Evolutionary conservation across 176 grass and related monocot species (phyloP).

Genomic region (Oryza meridionalis): DNA sequence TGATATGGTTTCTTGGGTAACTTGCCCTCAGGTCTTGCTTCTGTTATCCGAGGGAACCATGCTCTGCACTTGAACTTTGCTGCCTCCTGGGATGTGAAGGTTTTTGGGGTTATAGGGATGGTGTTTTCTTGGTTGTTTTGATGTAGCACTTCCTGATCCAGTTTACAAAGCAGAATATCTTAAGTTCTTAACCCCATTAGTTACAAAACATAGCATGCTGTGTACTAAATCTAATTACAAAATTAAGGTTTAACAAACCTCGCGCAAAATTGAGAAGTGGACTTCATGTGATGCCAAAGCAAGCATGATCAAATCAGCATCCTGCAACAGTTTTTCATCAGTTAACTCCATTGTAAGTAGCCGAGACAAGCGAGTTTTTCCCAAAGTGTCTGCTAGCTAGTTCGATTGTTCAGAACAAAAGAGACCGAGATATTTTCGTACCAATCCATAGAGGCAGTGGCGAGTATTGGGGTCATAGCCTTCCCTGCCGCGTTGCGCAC

Average conservation of each 20-base stretch:
- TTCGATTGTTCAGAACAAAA: neutral
- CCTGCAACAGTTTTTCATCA: conserved; percentile 44
- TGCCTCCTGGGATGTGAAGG: conserved; percentile 15
- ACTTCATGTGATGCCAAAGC: conserved; percentile 81
- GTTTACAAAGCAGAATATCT: neutral
- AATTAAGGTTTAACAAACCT: conserved; percentile 34
- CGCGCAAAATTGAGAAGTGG: conserved; percentile 78
- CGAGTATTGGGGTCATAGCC: conserved; percentile 74
- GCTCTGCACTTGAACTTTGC: conserved; percentile 9
- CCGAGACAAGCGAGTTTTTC: neutral
- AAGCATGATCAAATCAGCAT: conserved; percentile 87
- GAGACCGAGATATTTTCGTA: conserved; percentile 25
- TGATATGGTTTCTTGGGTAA: conserved; percentile 34
- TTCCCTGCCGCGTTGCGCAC: conserved; percentile 53
- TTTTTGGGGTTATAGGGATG: neutral
- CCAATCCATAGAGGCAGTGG: conserved; percentile 82
- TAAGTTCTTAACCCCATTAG: neutral
- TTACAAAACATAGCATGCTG: neutral
- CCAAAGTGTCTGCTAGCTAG: neutral
- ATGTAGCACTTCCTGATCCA: neutral
- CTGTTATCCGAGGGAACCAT: neutral
- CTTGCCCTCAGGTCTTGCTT: neutral
- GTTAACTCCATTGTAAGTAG: neutral
- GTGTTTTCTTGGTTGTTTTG: neutral
- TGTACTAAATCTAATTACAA: neutral